Base-by-base conservation (phyloP, 2,329 filamentous ascomycete genomes). In the Aureobasidium sp. region DNA sequence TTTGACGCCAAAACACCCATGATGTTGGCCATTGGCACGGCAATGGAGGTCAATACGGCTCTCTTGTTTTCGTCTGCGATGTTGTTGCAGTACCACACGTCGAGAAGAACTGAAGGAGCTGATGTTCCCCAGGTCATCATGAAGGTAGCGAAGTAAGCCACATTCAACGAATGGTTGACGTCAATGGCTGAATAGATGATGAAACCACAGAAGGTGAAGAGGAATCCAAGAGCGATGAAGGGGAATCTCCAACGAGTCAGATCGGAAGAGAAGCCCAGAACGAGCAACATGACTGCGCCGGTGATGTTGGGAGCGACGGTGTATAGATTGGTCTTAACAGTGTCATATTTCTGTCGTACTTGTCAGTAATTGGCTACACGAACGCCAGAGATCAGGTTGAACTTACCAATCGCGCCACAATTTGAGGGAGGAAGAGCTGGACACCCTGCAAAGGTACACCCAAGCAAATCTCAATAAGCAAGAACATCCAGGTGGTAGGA, bases 61-160 rank as follows among this genome's bases (percentile, higher is more conserved):
- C 89, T 85, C 41, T 85, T 83, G 62, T 86, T 86, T 73, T 92
- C 89, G 68, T 92, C 82, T 1, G 88, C 88, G 61, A 91, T 82
- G 70, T 93, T 93, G 77, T 92, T 92, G 75, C 90, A 92, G 75
- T 91, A 91, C 86, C 85, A 87, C 61, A 84, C 78, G 66, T 85
- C 76, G 16, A 86, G 77, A 13, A 92, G 77, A 9, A 91, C 88
- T 0, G 84, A 88, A 0, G 89, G 88, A 0, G 88, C 88, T 1
- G 85, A 86, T 0, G 87, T 90, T 16, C 89, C 89, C 71, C 87
- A 91, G 11, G 85, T 88, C 87, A 91, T 90, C 86, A 91, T 88
- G 72, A 91, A 92, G 60, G 82, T 85, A 5, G 88, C 87, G 65
- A 85, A 91, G 69, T 91, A 91, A 0, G 87, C 88, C 1, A 90